Base-by-base conservation (phyloP, 1,139 yeast species). In the Spencermartinsiella ligniputridi region DNA sequence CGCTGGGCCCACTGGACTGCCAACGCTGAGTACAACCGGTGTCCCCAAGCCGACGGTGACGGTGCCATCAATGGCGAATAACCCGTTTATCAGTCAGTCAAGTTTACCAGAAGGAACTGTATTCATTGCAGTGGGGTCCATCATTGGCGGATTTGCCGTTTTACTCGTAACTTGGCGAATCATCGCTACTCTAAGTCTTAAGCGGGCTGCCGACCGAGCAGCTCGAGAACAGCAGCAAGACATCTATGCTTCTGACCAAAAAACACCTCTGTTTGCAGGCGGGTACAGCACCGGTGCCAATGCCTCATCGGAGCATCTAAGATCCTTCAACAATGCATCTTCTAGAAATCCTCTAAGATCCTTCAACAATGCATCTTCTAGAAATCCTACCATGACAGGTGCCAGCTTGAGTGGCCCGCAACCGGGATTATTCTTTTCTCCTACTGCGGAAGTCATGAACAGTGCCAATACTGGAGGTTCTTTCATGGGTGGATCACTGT, bases 81-180 rank as follows among this genome's bases (percentile, higher is more conserved):
- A 85, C 62, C 95, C 95, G 9, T 81, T 74, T 57, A 71, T 86
- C 30, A 63, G 74, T 51, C 64, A 71, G 41, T 68, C 77, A 11
- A 62, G 58, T 27, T 69, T 72, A 42, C 85, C 88, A 1, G 71
- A 76, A 42, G 95, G 95, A 1, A 82, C 92, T 0, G 89, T 86
- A 2, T 86, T 85, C 63, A 85, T 86, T 49, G 85, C 86, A 0
- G 83, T 84, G 22, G 95, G 94, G 0, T 71, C 82, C 11, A 71
- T 81, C 37, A 78, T 82, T 2, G 86, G 83, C 1, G 78, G 76
- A 20, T 66, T 80, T 13, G 65, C 74, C 21, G 55, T 76, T 43
- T 74, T 71, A 3, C 71, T 78, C 43, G 62, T 74, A 21, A 61
- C 48, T 9, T 65, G 69, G 69, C 41, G 60, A 45, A 41, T 56